A percentile compares a stretch with the other conserved stretches of the same genome.
phyloP scores from a whole-genome alignment of 371 early-diverging fungal genomes.

The Mortierella sp. region DNA sequence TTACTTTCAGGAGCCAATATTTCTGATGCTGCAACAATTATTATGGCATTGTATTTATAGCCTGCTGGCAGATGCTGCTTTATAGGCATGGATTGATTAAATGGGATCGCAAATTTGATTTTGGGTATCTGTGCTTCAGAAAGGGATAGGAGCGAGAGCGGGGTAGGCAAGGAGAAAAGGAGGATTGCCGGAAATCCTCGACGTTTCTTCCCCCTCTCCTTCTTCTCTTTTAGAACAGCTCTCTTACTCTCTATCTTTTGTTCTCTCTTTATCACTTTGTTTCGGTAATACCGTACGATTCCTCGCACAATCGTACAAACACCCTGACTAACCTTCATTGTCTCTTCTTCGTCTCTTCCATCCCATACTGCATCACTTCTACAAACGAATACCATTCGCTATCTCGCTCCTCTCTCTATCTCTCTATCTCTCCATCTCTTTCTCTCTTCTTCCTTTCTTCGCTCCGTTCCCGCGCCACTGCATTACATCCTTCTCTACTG shows the following conservation, averaged over 20 bases:
- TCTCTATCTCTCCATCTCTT: not conserved
- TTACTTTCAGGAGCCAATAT: slow-evolving; percentile 11
- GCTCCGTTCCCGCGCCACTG: not conserved
- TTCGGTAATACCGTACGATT: not conserved
- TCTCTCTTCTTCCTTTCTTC: not conserved
- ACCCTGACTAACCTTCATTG: slow-evolving; percentile 1
- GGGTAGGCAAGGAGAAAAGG: not conserved
- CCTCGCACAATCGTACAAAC: not conserved
- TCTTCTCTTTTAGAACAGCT: not conserved
- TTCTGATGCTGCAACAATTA: not conserved
- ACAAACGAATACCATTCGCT: not conserved
- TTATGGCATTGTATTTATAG: slow-evolving; percentile 12
- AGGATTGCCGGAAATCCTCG: not conserved
- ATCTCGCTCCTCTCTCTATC: not conserved
- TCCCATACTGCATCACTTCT: slow-evolving; percentile 2
- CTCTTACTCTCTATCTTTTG: not conserved
- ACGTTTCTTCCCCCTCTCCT: not conserved
- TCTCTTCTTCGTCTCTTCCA: slow-evolving; percentile 1
- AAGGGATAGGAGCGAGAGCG: not conserved
- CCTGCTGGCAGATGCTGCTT: not conserved
- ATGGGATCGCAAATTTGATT: not conserved
- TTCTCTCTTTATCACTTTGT: not conserved
- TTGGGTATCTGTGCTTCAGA: slow-evolving; percentile 1
- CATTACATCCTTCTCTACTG: not conserved
- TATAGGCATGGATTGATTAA: not conserved